Evolutionary conservation across 129 eudicot genomes (phyloP), one percentile per base, ranked within the genome.

Genomic region (Artemisia tridentata): DNA sequence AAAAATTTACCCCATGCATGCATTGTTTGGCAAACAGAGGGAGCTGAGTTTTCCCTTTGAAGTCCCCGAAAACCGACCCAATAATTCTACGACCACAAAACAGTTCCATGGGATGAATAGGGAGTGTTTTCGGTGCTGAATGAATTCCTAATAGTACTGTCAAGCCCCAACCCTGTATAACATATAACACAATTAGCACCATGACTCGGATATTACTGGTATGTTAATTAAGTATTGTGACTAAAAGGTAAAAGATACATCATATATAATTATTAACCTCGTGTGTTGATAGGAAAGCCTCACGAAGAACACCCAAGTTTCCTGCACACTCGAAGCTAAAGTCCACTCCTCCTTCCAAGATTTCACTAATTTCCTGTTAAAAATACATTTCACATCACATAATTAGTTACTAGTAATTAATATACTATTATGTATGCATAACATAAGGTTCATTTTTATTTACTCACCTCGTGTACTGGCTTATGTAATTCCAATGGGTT

Each of bases 31-130:
- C 95, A 29, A 88, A 83, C 15, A 63, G 69, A 61, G 95, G 95
- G 17, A 88, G 73, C 66, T 88, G 95, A 20, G 86, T 17, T 66
- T 88, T 88, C 19, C 86, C 88, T 58, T 88, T 88, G 79, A 88
- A 80, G 78, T 85, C 95, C 27, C 95, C 95, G 12, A 85, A 88
- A 6, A 83, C 84, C 0, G 88, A 85, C 50, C 78, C 95, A 2
- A 73, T 72, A 5, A 88, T 79, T 79, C 83, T 79, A 65, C 95
- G 75, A 8, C 95, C 95, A 11, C 83, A 86, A 41, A 88, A 88
- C 63, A 88, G 57, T 80, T 88, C 95, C 91, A 88, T 88, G 20
- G 95, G 95, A 71, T 88, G 95, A 5, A 88, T 59, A 18, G 95
- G 95, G 17, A 88, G 88, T 74, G 84, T 53, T 60, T 78, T 85